Evolutionary conservation across 2,329 filamentous ascomycete species (phyloP).

Genomic region (Fusarium xylarioides): DNA sequence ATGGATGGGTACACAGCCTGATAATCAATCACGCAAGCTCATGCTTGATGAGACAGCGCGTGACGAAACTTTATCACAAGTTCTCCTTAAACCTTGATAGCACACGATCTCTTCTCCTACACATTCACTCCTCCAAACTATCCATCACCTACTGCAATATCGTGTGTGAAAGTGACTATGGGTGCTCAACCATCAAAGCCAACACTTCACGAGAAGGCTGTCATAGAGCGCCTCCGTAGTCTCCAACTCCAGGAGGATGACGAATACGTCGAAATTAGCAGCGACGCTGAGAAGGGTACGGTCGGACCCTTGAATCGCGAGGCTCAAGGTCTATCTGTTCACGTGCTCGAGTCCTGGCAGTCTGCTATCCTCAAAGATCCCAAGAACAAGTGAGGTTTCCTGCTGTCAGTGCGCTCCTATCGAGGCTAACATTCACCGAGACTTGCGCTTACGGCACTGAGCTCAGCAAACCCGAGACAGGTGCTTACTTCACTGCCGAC

Average conservation of each 20-base stretch:
- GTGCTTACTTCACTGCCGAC: conserved; percentile 72
- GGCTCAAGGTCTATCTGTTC: conserved; percentile 60
- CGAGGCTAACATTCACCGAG: conserved; percentile 50
- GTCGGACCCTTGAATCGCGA: conserved; percentile 30
- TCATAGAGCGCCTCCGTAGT: conserved; percentile 54
- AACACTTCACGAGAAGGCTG: conserved; percentile 53
- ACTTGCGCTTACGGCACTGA: conserved; percentile 79
- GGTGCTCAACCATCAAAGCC: conserved; percentile 56
- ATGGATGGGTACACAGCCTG: neutral
- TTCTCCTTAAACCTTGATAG: neutral
- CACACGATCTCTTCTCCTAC: neutral
- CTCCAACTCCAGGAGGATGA: conserved; percentile 61
- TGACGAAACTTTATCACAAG: conserved; percentile 15
- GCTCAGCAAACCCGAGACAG: conserved; percentile 70
- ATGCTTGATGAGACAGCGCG: conserved; percentile 28
- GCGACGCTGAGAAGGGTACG: conserved; percentile 44
- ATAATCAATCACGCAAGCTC: neutral
- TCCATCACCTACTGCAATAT: neutral
- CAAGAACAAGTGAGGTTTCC: conserved; percentile 64
- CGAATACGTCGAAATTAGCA: conserved; percentile 62
- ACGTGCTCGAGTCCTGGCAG: conserved; percentile 67
- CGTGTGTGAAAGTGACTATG: conserved; percentile 45
- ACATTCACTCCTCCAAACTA: neutral
- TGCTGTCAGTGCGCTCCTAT: neutral
- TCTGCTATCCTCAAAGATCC: conserved; percentile 69